Conservation (phyloP, 805 yeast species). For the Lipomyces yamanashiensis region DNA sequence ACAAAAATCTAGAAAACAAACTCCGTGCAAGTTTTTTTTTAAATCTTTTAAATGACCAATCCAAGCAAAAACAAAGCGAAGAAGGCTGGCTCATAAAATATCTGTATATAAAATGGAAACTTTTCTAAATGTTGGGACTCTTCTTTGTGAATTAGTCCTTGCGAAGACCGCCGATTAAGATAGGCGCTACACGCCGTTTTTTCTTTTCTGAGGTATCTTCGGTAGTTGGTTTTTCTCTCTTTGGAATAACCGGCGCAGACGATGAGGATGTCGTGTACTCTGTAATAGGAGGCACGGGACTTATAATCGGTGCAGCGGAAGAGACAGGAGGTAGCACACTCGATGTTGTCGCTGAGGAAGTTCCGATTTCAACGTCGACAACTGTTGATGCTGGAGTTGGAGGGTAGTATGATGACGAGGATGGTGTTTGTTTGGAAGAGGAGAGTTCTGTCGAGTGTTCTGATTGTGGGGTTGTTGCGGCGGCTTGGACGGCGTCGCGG, state of each 20-base stretch:
- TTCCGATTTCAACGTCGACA: constrained; percentile 7
- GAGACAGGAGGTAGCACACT: background rate
- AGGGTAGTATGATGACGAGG: background rate
- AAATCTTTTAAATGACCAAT: too few relatives aligned
- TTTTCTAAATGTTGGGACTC: background rate
- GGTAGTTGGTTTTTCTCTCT: background rate
- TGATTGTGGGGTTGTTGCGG: background rate
- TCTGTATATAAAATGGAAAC: too few relatives aligned
- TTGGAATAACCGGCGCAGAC: background rate
- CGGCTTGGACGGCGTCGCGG: constrained; percentile 1
- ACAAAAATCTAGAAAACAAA: too few relatives aligned
- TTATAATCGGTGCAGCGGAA: constrained; percentile 23
- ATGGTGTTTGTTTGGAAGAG: background rate
- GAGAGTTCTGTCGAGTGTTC: background rate
- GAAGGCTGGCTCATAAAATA: too few relatives aligned
- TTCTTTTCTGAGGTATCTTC: constrained; percentile 20
- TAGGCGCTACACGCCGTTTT: constrained; percentile 31
- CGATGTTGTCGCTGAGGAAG: background rate
- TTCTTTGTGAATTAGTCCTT: background rate
- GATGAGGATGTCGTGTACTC: background rate
- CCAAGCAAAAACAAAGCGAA: too few relatives aligned
- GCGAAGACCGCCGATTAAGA: constrained; percentile 24
- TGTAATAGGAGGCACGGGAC: constrained; percentile 27
- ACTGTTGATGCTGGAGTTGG: constrained; percentile 28
- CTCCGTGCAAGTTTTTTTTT: too few relatives aligned